These are phyloP conservation scores for Podila minutissima DNA, from an alignment of 192 early-diverging fungal species.

Conservation along the genomic window DNA sequence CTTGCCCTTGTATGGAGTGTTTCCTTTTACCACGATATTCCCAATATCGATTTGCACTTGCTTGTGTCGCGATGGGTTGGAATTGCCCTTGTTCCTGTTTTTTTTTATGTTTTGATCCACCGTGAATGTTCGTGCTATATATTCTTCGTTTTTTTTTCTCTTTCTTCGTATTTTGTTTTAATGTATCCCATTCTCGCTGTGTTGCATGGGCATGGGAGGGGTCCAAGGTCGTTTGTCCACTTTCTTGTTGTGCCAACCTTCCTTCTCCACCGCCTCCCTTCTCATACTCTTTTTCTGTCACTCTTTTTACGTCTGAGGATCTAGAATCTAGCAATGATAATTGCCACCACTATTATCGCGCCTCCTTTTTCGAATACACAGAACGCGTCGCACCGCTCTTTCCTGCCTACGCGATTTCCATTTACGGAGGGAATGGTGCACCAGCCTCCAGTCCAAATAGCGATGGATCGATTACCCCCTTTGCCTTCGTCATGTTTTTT, in stretches of 20 bases:
- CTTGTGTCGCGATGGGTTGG: constrained; percentile 5
- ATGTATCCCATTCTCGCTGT: too few species aligned
- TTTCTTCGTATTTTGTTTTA: too few species aligned
- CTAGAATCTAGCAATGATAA: neutral
- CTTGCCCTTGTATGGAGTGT: neutral
- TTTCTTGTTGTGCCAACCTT: too few species aligned
- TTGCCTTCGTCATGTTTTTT: neutral
- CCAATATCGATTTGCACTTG: constrained; percentile 3
- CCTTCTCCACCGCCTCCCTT: too few species aligned
- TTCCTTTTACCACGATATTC: neutral
- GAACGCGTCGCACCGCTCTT: neutral
- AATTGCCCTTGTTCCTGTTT: constrained; percentile 3
- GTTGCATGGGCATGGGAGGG: too few species aligned
- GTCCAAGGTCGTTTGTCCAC: too few species aligned
- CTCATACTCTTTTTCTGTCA: too few species aligned
- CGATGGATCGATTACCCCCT: neutral
- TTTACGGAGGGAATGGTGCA: neutral
- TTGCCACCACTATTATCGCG: neutral
- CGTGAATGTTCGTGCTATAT: neutral
- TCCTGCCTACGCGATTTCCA: neutral
- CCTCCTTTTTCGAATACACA: too few species aligned
- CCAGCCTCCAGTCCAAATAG: neutral
- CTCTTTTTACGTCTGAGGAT: too few species aligned
- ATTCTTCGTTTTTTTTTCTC: neutral
- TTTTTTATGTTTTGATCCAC: neutral